phyloP scores from a whole-genome alignment of 805 yeast species.

The Allodekkera sacchari region DNA sequence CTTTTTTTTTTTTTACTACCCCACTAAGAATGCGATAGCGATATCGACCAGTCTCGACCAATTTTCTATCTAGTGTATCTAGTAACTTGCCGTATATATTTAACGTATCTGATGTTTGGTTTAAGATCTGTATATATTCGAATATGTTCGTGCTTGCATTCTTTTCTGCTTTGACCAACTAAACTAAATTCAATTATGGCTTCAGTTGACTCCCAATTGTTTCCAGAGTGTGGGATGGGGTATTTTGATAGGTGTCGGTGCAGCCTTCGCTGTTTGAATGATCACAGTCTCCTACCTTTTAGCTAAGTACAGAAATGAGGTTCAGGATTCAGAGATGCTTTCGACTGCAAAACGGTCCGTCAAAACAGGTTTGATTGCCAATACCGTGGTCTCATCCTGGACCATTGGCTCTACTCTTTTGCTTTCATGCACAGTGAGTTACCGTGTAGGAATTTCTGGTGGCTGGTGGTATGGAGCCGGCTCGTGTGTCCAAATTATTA shows the following conservation, averaged over 20 bases:
- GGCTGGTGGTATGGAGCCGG: conserved; percentile 29
- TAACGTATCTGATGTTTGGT: too few relatives aligned
- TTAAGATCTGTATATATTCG: too few relatives aligned
- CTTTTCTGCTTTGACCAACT: too few relatives aligned
- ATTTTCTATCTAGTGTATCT: too few relatives aligned
- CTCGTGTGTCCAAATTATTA: conserved; percentile 27
- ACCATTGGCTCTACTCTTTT: conserved; percentile 26
- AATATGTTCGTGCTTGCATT: too few relatives aligned
- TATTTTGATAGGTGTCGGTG: conserved; percentile 35
- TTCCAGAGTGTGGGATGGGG: conserved; percentile 34
- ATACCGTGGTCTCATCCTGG: conserved; percentile 30
- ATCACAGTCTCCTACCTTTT: conserved; percentile 25
- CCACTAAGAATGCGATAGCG: too few relatives aligned
- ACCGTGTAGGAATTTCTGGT: conserved; percentile 27
- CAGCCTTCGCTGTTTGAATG: conserved; percentile 35
- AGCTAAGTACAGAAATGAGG: conserved; percentile 29
- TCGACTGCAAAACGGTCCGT: conserved; percentile 30
- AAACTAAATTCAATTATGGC: too few relatives aligned
- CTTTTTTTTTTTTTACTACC: too few relatives aligned
- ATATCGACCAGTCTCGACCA: too few relatives aligned
- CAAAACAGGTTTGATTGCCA: conserved; percentile 27
- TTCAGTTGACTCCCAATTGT: too few relatives aligned
- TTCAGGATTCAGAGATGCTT: conserved; percentile 35
- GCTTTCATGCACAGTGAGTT: conserved; percentile 24
- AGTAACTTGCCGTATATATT: too few relatives aligned